Evolutionary conservation across 495 filamentous ascomycete genomes (phyloP).

Genomic region (Trichoderma parareesei): DNA sequence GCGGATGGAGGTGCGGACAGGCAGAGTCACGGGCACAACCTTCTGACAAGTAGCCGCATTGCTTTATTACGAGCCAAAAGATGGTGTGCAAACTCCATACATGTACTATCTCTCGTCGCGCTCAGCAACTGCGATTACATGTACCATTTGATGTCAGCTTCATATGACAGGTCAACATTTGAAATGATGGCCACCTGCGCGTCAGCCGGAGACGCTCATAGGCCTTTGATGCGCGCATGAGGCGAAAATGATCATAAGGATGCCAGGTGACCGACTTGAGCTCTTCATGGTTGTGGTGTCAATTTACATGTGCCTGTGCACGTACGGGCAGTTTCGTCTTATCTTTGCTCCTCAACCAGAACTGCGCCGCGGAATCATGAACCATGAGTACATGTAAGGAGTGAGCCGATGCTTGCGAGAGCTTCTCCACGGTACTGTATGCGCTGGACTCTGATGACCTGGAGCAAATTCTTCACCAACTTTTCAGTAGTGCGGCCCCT

Average conservation of each 20-base stretch:
- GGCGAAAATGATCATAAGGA: not conserved
- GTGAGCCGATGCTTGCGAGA: too few species aligned
- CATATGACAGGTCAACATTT: too few species aligned
- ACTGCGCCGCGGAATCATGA: too few species aligned
- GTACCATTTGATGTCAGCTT: too few species aligned
- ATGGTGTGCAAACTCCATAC: not conserved
- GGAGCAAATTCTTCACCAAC: not conserved
- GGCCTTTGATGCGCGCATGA: not conserved
- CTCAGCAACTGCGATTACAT: too few species aligned
- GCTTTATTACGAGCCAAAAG: not conserved
- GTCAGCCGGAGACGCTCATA: not conserved
- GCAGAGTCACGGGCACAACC: not conserved
- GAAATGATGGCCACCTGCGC: not conserved
- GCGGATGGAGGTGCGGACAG: not conserved
- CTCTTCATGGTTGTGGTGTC: not conserved
- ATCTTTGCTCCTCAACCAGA: too few species aligned
- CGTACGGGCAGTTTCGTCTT: too few species aligned
- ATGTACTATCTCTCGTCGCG: too few species aligned
- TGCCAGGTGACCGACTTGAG: not conserved
- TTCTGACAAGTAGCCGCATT: not conserved
- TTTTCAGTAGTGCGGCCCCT: conserved; percentile 2
- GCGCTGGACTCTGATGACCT: too few species aligned
- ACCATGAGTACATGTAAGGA: too few species aligned
- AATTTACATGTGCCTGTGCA: not conserved
- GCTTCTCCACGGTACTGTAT: too few species aligned